Evolutionary conservation across 1,284 basidiomycete species (phyloP).

Genomic region (Cryptococcus sp.): DNA sequence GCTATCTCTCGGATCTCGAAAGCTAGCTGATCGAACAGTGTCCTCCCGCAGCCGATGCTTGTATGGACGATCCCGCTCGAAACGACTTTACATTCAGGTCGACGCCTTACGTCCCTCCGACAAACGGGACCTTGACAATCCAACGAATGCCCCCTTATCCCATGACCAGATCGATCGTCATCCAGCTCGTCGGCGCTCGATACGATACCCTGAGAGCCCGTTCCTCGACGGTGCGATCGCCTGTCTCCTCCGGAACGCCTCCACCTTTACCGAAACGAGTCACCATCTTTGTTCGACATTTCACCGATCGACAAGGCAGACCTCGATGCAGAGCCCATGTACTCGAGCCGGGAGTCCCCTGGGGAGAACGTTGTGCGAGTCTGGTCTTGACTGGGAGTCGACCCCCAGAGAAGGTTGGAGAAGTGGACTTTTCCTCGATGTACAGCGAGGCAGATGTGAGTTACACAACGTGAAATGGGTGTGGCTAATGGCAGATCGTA

Average conservation of each 20-base stretch:
- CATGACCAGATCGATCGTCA: no score
- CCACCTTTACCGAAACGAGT: constrained; percentile 3
- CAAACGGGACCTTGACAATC: no score
- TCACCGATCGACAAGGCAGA: background rate
- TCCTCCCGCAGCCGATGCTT: constrained; percentile 6
- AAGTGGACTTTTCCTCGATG: background rate
- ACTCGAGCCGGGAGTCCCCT: background rate
- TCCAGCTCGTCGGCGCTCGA: no score
- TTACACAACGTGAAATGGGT: background rate
- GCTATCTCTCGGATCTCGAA: no score
- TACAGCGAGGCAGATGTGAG: background rate
- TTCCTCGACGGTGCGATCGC: no score
- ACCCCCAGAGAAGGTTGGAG: constrained; percentile 7
- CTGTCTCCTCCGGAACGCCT: no score
- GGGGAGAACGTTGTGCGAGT: background rate
- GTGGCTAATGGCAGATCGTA: constrained; percentile 24
- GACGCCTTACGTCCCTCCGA: no score
- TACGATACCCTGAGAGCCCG: no score
- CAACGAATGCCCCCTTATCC: no score
- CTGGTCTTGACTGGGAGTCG: constrained; percentile 8
- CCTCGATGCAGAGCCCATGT: constrained; percentile 4
- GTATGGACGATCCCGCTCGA: constrained; percentile 19
- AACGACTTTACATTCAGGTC: constrained; percentile 9
- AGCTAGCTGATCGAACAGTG: constrained; percentile 12
- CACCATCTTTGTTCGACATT: background rate